phyloP scores from a whole-genome alignment of 108 stramenopile genomes.

The Pseudonitzschia multiseries region DNA sequence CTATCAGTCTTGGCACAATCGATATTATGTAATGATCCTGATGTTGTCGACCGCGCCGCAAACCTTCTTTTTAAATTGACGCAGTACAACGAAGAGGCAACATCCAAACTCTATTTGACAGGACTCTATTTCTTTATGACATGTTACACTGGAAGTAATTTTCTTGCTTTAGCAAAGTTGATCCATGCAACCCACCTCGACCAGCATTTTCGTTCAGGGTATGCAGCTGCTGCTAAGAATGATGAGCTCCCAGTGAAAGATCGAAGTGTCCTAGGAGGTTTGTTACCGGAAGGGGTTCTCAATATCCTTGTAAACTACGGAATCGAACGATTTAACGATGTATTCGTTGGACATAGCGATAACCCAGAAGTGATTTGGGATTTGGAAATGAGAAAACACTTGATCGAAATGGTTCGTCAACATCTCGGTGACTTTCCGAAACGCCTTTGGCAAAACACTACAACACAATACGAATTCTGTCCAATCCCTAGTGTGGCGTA shows the following conservation, averaged over 20 bases:
- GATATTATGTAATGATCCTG: conserved; percentile 60
- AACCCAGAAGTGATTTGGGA: conserved; percentile 88
- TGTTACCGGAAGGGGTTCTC: conserved; percentile 75
- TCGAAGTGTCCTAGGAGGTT: conserved; percentile 62
- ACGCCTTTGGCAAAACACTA: conserved; percentile 68
- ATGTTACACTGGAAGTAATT: conserved; percentile 72
- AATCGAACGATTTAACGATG: conserved; percentile 54
- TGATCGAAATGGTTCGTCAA: conserved; percentile 75
- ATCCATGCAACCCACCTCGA: conserved; percentile 60
- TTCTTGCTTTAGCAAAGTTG: conserved; percentile 48
- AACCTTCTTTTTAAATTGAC: conserved; percentile 56
- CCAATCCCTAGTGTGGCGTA: conserved; percentile 75
- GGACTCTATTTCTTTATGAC: conserved; percentile 71
- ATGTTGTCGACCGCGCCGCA: conserved; percentile 62
- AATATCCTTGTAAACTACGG: conserved; percentile 74
- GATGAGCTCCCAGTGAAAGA: conserved; percentile 52
- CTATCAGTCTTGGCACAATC: conserved; percentile 60
- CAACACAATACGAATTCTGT: conserved; percentile 71
- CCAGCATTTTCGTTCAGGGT: conserved; percentile 68
- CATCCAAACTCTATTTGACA: conserved; percentile 74
- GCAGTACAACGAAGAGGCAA: conserved; percentile 64
- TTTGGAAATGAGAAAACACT: conserved; percentile 68
- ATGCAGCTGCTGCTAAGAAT: conserved; percentile 63
- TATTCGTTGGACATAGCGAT: conserved; percentile 67
- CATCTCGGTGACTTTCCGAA: conserved; percentile 86